Conservation (phyloP, 1,139 yeast species). For the Entelexis paramagnoliae region DNA sequence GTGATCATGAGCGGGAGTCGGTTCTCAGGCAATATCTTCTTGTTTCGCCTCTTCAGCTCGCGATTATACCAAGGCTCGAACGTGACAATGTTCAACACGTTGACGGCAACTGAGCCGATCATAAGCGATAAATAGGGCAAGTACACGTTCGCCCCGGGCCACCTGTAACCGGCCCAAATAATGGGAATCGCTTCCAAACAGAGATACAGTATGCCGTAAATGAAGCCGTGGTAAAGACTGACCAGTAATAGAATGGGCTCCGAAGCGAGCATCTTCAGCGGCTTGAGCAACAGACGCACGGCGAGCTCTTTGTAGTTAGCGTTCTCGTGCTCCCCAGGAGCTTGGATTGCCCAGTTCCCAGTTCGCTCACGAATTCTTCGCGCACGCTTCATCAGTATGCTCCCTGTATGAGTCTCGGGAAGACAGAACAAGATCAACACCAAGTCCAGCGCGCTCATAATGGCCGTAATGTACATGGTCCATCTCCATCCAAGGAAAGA, state of each 20-base stretch:
- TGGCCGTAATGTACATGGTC: slow-evolving; percentile 46
- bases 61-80: slow-evolving; percentile 25
- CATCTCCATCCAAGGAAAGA: slow-evolving; percentile 47
- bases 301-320: slow-evolving; percentile 52
- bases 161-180: slow-evolving; percentile 38
- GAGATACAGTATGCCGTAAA: slow-evolving; percentile 47
- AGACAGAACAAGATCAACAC: slow-evolving; percentile 30
- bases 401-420: slow-evolving; percentile 41
- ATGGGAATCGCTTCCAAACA: too few species aligned
- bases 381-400: slow-evolving; percentile 39
- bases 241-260: slow-evolving; percentile 55
- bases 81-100: slow-evolving; percentile 22
- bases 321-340: slow-evolving; percentile 45
- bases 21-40: slow-evolving; percentile 49
- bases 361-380: slow-evolving; percentile 39
- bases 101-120: slow-evolving; percentile 34
- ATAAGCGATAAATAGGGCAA: slow-evolving; percentile 45
- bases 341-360: slow-evolving; percentile 40
- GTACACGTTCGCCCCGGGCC: slow-evolving; percentile 27
- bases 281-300: slow-evolving; percentile 46
- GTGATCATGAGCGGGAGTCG: slow-evolving; percentile 64
- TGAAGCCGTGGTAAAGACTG: slow-evolving; percentile 68
- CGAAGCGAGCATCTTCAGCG: slow-evolving; percentile 41
- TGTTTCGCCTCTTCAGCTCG: slow-evolving; percentile 26
- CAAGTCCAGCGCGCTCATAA: slow-evolving; percentile 36